Conservation (phyloP, 768 basidiomycete genomes). For the Suillus sp. region DNA sequence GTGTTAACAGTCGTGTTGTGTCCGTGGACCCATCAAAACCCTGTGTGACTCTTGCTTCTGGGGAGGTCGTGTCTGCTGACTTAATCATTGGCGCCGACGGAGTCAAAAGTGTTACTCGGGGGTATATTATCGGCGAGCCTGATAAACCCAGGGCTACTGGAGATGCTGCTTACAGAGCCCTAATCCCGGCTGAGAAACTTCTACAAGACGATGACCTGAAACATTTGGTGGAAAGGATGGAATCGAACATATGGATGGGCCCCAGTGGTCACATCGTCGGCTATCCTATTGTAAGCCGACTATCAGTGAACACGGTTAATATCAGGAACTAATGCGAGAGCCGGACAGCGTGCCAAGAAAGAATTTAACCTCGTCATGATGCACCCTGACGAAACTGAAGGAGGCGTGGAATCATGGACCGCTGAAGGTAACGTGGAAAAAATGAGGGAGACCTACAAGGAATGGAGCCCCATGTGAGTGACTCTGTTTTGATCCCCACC, state of each 20-base stretch:
- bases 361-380: constrained; percentile 50
- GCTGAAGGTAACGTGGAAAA: constrained; percentile 44
- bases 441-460: constrained; percentile 48
- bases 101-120: constrained; percentile 53
- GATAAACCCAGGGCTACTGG: constrained; percentile 56
- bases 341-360: constrained; percentile 35
- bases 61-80: constrained; percentile 45
- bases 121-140: constrained; percentile 49
- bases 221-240: constrained; percentile 49
- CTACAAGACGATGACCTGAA: constrained; percentile 54
- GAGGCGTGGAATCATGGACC: constrained; percentile 42
- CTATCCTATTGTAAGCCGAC: constrained; percentile 44
- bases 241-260: constrained; percentile 65
- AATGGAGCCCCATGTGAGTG: constrained; percentile 50
- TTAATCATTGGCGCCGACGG: constrained; percentile 59
- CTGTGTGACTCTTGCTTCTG: constrained; percentile 42
- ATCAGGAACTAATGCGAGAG: not conserved
- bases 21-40: constrained; percentile 36
- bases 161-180: constrained; percentile 63
- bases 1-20: constrained; percentile 40
- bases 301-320: not conserved
- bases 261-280: constrained; percentile 49
- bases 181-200: constrained; percentile 48
- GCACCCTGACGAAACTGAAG: constrained; percentile 42
- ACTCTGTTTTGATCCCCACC: not conserved